Evolutionary conservation across 2,329 filamentous ascomycete species (phyloP).

Genomic region (Aspergillus persii): DNA sequence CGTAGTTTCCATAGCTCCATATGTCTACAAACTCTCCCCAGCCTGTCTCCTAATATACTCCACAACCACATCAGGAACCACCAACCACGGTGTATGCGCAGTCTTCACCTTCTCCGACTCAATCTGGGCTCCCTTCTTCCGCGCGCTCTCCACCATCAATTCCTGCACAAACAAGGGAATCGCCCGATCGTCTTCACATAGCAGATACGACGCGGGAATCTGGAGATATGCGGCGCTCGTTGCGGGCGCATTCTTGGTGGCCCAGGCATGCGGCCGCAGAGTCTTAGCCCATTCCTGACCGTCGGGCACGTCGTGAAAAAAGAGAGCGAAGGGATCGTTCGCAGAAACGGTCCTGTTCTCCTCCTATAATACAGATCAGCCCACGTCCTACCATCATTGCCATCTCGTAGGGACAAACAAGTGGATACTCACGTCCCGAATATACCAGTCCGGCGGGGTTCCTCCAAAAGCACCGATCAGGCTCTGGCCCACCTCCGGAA

Average conservation of each 20-base stretch:
- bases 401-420: neutral
- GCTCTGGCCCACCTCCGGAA: constrained; percentile 32
- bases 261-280: constrained; percentile 31
- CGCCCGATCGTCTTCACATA: constrained; percentile 31
- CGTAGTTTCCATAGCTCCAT: neutral
- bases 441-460: constrained; percentile 27
- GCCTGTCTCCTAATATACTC: constrained; percentile 19
- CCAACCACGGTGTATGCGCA: constrained; percentile 32
- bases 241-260: constrained; percentile 26
- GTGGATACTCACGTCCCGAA: constrained; percentile 26
- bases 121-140: constrained; percentile 24
- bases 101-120: constrained; percentile 29
- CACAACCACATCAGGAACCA: constrained; percentile 18
- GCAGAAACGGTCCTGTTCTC: constrained; percentile 25
- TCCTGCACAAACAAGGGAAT: constrained; percentile 31
- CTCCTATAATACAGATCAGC: constrained; percentile 7
- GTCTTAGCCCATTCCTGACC: constrained; percentile 27
- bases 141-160: constrained; percentile 30
- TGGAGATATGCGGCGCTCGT: constrained; percentile 25
- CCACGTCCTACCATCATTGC: neutral
- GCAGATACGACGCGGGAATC: constrained; percentile 26
- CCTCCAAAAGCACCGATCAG: constrained; percentile 31
- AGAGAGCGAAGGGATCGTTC: constrained; percentile 23
- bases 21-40: neutral
- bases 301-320: constrained; percentile 33